phyloP scores from a whole-genome alignment of 805 yeast species.

The Saccharomycopsis javanensis region DNA sequence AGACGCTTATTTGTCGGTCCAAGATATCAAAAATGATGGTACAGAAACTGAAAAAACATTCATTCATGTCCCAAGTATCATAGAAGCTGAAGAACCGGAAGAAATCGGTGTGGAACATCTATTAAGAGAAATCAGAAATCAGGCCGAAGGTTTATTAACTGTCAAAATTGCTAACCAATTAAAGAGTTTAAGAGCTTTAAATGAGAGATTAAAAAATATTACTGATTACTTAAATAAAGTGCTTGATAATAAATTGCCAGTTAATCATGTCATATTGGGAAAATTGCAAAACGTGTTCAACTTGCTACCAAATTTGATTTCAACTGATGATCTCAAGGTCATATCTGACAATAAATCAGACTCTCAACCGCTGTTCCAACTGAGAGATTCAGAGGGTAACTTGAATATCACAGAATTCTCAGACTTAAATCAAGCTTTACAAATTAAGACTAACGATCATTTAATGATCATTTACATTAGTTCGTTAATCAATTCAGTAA shows the following conservation, averaged over 20 bases:
- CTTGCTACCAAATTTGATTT: constrained; percentile 68
- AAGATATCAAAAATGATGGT: constrained; percentile 94
- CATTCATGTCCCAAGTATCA: constrained; percentile 82
- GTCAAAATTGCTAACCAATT: constrained; percentile 82
- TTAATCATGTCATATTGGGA: constrained; percentile 84
- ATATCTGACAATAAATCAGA: not conserved
- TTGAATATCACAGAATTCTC: constrained; percentile 17
- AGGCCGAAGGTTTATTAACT: constrained; percentile 89
- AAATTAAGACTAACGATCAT: constrained; percentile 91
- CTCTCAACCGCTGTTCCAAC: constrained; percentile 4
- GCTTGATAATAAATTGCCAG: constrained; percentile 59
- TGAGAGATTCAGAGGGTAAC: constrained; percentile 18
- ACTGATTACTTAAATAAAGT: constrained; percentile 71
- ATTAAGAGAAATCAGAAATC: constrained; percentile 88
- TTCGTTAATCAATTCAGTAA: constrained; percentile 83
- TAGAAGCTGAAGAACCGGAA: constrained; percentile 98
- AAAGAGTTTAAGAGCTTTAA: constrained; percentile 78
- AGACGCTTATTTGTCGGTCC: constrained; percentile 87
- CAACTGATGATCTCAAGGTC: constrained; percentile 18
- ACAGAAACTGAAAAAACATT: constrained; percentile 87
- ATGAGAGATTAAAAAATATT: constrained; percentile 68
- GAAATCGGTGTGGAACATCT: constrained; percentile 98
- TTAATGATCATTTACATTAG: constrained; percentile 88
- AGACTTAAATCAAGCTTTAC: constrained; percentile 63
- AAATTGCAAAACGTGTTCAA: constrained; percentile 93